Conservation (phyloP, 2,329 filamentous ascomycete genomes). For the Alternaria hordeiaustralica region DNA sequence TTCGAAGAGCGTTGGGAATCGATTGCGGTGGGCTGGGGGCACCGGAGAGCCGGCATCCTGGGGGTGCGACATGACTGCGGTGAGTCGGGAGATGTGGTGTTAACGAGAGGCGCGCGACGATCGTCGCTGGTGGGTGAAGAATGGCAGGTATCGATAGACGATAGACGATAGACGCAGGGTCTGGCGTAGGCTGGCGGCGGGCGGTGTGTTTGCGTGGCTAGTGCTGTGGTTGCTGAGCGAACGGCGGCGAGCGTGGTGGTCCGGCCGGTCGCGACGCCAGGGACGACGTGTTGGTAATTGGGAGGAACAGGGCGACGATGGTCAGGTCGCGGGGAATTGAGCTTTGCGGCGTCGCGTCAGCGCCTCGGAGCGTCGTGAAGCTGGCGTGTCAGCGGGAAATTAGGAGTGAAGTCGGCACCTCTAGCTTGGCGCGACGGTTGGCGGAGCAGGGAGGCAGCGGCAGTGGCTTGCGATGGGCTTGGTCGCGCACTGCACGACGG, state of each 20-base stretch:
- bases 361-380: conserved; percentile 32
- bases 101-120: conserved; percentile 26
- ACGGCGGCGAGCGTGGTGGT: conserved; percentile 6
- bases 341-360: conserved; percentile 25
- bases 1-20: conserved; percentile 93
- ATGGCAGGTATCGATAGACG: conserved; percentile 31
- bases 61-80: conserved; percentile 34
- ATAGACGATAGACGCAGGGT: conserved; percentile 9
- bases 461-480: conserved; percentile 33
- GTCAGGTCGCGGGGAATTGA: conserved; percentile 1
- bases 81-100: neutral
- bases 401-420: conserved; percentile 35
- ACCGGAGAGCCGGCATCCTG: conserved; percentile 4
- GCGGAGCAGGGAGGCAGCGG: conserved; percentile 26
- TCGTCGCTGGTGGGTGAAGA: conserved; percentile 20
- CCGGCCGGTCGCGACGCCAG: neutral
- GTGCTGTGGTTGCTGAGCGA: conserved; percentile 24
- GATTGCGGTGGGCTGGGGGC: conserved; percentile 65
- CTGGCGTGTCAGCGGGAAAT: conserved; percentile 42
- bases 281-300: neutral
- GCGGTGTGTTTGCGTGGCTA: conserved; percentile 12
- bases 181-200: conserved; percentile 24
- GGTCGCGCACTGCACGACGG: conserved; percentile 19
- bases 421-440: conserved; percentile 42
- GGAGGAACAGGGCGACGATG: conserved; percentile 11